Conservation (phyloP, 2,329 filamentous ascomycete genomes). For the Aquanectria penicillioides region DNA sequence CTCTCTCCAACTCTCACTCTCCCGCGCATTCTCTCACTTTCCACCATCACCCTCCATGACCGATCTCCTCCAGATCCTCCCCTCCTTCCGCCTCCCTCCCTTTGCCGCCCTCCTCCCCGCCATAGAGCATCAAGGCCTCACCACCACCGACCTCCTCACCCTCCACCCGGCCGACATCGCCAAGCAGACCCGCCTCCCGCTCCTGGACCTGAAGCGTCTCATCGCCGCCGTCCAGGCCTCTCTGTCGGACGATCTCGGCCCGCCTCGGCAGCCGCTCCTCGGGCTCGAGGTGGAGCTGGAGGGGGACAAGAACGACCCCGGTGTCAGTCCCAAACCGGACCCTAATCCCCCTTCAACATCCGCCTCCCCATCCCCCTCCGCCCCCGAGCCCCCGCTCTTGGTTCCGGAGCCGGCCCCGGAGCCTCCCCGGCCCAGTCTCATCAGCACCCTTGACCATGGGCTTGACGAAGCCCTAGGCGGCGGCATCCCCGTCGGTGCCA, state of each 20-base stretch:
- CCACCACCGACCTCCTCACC: slow-evolving; percentile 85
- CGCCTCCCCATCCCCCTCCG: background rate
- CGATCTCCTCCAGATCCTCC: slow-evolving; percentile 85
- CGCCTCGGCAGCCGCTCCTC: slow-evolving; percentile 39
- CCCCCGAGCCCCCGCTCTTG: slow-evolving; percentile 6
- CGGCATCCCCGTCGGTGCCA: slow-evolving; percentile 81
- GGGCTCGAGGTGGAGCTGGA: slow-evolving; percentile 25
- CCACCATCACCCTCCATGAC: slow-evolving; percentile 67
- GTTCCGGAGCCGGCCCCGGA: slow-evolving; percentile 2
- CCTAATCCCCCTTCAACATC: background rate
- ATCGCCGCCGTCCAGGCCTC: slow-evolving; percentile 72
- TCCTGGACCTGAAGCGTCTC: slow-evolving; percentile 82
- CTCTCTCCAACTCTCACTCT: background rate
- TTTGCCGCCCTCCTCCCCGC: slow-evolving; percentile 81
- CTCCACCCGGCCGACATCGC: slow-evolving; percentile 85
- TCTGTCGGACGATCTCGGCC: slow-evolving; percentile 69
- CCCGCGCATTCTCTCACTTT: slow-evolving; percentile 9
- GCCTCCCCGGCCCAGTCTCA: slow-evolving; percentile 44
- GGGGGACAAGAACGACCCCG: background rate
- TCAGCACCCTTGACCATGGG: slow-evolving; percentile 82
- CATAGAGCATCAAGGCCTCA: slow-evolving; percentile 81
- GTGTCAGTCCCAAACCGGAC: slow-evolving; percentile 1
- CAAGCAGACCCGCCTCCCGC: slow-evolving; percentile 83
- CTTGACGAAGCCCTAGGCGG: slow-evolving; percentile 79
- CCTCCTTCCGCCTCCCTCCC: slow-evolving; percentile 76